Evolutionary conservation across 2,329 filamentous ascomycete genomes (phyloP).

Genomic region (Elsinoe necatrix): DNA sequence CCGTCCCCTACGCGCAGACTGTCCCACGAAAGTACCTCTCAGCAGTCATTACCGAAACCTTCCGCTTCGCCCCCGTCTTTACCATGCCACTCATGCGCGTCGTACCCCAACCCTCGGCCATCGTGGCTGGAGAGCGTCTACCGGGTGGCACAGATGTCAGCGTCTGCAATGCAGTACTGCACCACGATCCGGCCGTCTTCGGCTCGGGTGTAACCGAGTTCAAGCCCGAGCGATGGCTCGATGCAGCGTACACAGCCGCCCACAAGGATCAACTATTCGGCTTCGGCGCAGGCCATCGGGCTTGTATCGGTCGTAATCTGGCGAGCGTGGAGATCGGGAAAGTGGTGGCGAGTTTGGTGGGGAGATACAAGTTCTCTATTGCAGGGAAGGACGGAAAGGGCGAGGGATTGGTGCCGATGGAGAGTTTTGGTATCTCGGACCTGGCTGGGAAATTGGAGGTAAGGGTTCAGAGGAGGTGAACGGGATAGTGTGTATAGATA

Average conservation of each 20-base stretch:
- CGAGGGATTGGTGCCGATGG: neutral
- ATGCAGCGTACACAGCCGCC: conserved; percentile 26
- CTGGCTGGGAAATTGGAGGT: conserved; percentile 2
- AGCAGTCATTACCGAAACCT: neutral
- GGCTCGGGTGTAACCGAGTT: conserved; percentile 25
- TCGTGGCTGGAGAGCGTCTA: conserved; percentile 17
- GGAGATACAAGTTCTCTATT: conserved; percentile 15
- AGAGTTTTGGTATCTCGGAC: conserved; percentile 13
- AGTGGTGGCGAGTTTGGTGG: conserved; percentile 18
- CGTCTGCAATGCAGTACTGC: conserved; percentile 17
- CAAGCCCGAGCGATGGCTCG: conserved; percentile 21
- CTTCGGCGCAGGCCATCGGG: conserved; percentile 22
- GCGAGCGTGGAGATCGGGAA: conserved; percentile 32
- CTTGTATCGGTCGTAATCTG: conserved; percentile 39
- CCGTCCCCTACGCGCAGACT: neutral
- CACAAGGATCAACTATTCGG: conserved; percentile 5
- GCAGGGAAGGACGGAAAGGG: neutral
- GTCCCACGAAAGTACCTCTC: neutral
- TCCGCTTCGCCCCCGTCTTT: conserved; percentile 8
- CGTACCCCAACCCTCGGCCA: neutral
- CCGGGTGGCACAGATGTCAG: conserved; percentile 19
- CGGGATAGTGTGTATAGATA: neutral
- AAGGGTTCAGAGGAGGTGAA: conserved; percentile 7
- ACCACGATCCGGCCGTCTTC: conserved; percentile 18
- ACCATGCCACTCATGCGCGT: conserved; percentile 8